Conservation (phyloP, 2,329 filamentous ascomycete genomes). For the Rhinocladiella mackenziei region DNA sequence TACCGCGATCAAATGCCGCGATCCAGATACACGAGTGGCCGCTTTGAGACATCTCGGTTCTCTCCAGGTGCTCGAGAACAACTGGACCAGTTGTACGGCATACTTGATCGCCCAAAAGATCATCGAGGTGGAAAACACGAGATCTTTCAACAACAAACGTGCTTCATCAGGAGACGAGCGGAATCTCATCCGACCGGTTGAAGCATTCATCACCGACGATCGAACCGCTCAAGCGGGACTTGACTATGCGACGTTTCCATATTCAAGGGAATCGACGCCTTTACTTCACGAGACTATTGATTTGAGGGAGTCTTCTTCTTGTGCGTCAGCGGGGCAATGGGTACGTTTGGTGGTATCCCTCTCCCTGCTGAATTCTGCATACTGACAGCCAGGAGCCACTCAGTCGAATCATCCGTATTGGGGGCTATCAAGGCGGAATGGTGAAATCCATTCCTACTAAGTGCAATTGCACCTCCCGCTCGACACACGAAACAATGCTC, state of each 20-base stretch:
- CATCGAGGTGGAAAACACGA: constrained; percentile 16
- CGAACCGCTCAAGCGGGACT: constrained; percentile 9
- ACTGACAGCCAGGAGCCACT: constrained; percentile 10
- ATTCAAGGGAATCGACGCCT: constrained; percentile 3
- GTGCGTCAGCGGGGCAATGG: constrained; percentile 9
- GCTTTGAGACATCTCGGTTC: constrained; percentile 13
- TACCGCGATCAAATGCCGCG: constrained; percentile 23
- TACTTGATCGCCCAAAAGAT: constrained; percentile 21
- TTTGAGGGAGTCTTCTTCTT: constrained; percentile 7
- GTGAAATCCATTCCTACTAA: no score
- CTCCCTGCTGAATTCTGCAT: not conserved
- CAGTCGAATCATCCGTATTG: constrained; percentile 18
- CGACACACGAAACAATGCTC: no score
- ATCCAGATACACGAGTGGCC: constrained; percentile 11
- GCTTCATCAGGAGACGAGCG: constrained; percentile 7
- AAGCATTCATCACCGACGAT: constrained; percentile 17
- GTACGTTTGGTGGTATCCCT: constrained; percentile 9
- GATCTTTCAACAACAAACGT: constrained; percentile 11
- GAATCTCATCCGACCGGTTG: constrained; percentile 18
- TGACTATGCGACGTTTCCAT: constrained; percentile 12
- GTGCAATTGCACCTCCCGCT: no score
- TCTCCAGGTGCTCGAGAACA: constrained; percentile 13
- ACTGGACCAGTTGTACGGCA: constrained; percentile 25
- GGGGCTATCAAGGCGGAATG: constrained; percentile 16
- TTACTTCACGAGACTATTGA: constrained; percentile 15